Evolutionary conservation across 2,329 filamentous ascomycete species (phyloP), one percentile per base, ranked within the genome.

Genomic region (Trichoderma sp.): DNA sequence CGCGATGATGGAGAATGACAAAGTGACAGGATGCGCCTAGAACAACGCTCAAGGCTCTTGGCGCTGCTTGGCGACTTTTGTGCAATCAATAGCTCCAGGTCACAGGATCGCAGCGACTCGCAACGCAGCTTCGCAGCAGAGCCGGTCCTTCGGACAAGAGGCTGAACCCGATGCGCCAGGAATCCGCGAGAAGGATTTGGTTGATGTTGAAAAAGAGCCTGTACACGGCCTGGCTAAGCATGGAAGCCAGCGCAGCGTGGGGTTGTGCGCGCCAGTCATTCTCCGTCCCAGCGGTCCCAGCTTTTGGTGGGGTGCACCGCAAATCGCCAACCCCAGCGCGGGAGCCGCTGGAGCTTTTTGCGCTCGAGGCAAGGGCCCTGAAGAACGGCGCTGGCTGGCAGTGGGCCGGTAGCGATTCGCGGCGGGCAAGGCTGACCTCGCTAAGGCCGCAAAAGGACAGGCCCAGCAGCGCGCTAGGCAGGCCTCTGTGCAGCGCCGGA

Each of bases 341-440:
- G 64, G 64, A 67, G 64, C 64, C 64, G 29, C 64, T 67, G 64
- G n/a, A 59, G 64, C 29, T 49, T n/a, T n/a, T 37, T 43, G 40
- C 64, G 63, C 63, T 65, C 33, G 35, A 63, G 29, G 40, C 11
- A 52, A 58, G 29, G 27, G 53, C 55, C 16, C 21, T 19, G 33
- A 35, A 35, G 33, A 35, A 35, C 33, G 11, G 33, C 33, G 33
- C 33, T 35, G 33, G 33, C 33, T 35, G 11, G 33, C 11, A 35
- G 33, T 35, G 33, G 33, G 11, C 33, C 33, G 11, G 33, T 14
- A 35, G 33, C 33, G 53, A 66, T 47, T 57, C 43, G 62, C 53
- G 5, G 33, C 33, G 33, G 33, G 33, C 33, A 35, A 35, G 33
- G 33, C 33, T 35, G 33, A 35, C 33, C 33, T 35, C 33, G 33